Base-by-base conservation (phyloP, 2,329 filamentous ascomycete species). In the Penicillium sp. region DNA sequence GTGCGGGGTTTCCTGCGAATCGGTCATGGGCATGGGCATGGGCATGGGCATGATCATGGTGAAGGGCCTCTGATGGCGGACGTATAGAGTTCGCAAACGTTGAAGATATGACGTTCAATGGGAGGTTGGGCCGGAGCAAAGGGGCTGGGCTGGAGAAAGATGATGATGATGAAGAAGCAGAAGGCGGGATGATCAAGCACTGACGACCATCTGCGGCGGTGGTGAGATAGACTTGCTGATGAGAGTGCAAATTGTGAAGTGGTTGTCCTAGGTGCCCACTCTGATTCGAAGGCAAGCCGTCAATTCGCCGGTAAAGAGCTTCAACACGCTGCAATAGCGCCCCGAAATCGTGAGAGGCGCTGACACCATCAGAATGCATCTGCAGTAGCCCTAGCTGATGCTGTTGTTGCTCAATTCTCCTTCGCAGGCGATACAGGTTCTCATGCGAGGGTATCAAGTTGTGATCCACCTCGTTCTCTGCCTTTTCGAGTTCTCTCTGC, bases 151-250 rank as follows among this genome's bases (percentile, higher is more conserved):
- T 27, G 24, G 6, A 34, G 32, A 28, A 35, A 43, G 9, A 43
- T 25, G 12, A 38, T 9, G 9, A 25, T 40, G 33, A 9, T 43
- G 29, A 32, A 11, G 27, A 34, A n/a, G 24, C 18, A 18, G 18
- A n/a, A 4, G 39, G 46, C 6, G 47, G 47, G 12, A 49, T 40
- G 29, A 49, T 35, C 33, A 49, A 36, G 38, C 47, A 46, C 34
- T 49, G 42, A 34, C 43, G 39, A 34, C 47, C 47, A 46, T 46
- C 47, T 27, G 47, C 43, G 4, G 28, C 33, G 12, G 47, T 46
- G 29, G 39, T 28, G 24, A 49, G 9, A 28, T 37, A 49, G 29
- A 49, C 26, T 9, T 12, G 42, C 24, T 18, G 26, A 4, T 37
- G 13, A 25, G 43, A n/a, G 6, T 24, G n/a, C 6, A 39, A n/a